Evolutionary conservation across 75 land plant genomes (phyloP).

Genomic region (Sequoia sempervirens): DNA sequence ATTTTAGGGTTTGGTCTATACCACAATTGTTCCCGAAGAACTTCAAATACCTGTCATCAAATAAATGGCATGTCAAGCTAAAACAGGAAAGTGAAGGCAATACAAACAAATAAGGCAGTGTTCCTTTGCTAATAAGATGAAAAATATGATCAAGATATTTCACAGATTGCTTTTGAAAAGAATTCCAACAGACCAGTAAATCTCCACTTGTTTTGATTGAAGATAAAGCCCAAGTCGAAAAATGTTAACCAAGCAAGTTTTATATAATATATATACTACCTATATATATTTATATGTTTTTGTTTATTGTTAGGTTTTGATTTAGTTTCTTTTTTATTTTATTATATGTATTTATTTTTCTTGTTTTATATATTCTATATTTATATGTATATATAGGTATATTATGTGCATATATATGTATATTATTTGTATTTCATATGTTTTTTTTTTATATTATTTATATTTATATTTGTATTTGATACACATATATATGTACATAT

Average conservation of each 20-base stretch:
- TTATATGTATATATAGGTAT: too few relatives aligned
- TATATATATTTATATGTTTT: too few relatives aligned
- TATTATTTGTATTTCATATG: too few relatives aligned
- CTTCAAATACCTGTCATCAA: conserved; percentile 70
- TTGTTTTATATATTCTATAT: too few relatives aligned
- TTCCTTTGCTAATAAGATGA: not conserved
- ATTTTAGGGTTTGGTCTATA: conserved; percentile 62
- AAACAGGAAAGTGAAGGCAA: not conserved
- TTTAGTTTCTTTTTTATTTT: too few relatives aligned
- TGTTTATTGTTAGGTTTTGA: too few relatives aligned
- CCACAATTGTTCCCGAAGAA: conserved; percentile 80
- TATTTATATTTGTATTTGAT: too few relatives aligned
- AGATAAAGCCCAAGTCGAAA: not conserved
- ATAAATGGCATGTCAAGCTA: conserved; percentile 3
- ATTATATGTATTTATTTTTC: too few relatives aligned
- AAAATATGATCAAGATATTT: not conserved
- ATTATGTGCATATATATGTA: too few relatives aligned
- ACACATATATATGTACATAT: too few relatives aligned
- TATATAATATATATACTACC: too few relatives aligned
- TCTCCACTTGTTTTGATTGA: not conserved
- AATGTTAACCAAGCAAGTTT: not conserved
- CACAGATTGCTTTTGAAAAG: not conserved
- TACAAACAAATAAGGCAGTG: not conserved
- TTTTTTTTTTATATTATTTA: too few relatives aligned
- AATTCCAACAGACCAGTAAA: not conserved